Evolutionary conservation across 148 eudicot species (phyloP).

Genomic region (Chenopodium album): DNA sequence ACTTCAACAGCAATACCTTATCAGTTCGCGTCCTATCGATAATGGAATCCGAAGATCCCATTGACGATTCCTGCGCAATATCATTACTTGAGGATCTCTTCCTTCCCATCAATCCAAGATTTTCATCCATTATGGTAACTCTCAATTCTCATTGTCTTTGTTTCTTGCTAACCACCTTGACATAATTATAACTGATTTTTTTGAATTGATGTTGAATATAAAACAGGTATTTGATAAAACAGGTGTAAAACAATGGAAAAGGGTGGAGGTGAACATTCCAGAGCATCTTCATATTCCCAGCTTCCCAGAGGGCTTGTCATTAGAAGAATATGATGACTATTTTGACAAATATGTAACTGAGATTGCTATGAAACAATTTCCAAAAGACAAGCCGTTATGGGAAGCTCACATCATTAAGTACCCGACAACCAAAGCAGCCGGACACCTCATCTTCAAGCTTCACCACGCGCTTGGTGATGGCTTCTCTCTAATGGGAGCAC

Average conservation of each 20-base stretch:
- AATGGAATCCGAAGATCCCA: conserved; percentile 50
- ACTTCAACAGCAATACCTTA: conserved; percentile 63
- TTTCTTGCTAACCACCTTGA: neutral
- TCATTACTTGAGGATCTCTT: conserved; percentile 44
- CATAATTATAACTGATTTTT: neutral
- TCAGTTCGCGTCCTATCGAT: conserved; percentile 50
- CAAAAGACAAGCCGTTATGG: conserved; percentile 75
- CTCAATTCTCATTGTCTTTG: neutral
- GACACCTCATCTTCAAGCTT: conserved; percentile 61
- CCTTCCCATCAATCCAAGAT: conserved; percentile 65
- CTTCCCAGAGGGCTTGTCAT: conserved; percentile 38
- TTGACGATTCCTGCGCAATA: conserved; percentile 43
- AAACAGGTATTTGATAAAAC: conserved; percentile 52
- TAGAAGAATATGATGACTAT: conserved; percentile 41
- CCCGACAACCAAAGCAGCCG: conserved; percentile 69
- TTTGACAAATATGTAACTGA: conserved; percentile 59
- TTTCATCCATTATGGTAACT: conserved; percentile 73
- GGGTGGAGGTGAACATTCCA: conserved; percentile 54
- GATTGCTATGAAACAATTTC: conserved; percentile 45
- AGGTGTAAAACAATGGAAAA: conserved; percentile 69
- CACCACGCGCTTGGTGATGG: conserved; percentile 91
- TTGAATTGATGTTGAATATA: conserved; percentile 4
- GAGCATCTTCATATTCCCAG: conserved; percentile 59
- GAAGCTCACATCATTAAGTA: conserved; percentile 61
- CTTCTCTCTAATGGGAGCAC: conserved; percentile 84